These are phyloP conservation scores for Pyrus hybrid DNA, from an alignment of 331 rosid genomes.

Conservation along the genomic window DNA sequence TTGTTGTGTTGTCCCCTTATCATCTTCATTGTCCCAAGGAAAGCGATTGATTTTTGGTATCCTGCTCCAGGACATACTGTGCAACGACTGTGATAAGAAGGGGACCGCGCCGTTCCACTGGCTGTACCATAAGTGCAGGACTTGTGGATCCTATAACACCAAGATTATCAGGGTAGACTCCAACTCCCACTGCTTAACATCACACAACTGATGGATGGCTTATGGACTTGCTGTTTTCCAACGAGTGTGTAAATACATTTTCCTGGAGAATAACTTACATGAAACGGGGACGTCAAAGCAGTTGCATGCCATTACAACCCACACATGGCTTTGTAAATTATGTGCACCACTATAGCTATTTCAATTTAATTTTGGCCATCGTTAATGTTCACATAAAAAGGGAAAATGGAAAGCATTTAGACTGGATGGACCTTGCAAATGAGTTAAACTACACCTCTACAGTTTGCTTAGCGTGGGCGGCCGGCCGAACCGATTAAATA, in stretches of 20 bases:
- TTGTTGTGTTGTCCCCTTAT: background rate
- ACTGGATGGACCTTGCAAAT: too few relatives aligned
- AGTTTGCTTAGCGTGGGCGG: too few relatives aligned
- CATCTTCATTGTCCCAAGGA: background rate
- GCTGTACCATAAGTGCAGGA: constrained; percentile 40
- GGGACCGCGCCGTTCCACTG: constrained; percentile 45
- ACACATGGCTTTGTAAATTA: background rate
- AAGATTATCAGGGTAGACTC: constrained; percentile 26
- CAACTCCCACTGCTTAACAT: constrained; percentile 5
- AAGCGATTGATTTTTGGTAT: background rate
- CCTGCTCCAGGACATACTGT: constrained; percentile 32
- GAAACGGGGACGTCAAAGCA: too few relatives aligned
- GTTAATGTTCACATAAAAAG: background rate
- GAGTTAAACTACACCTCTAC: too few relatives aligned
- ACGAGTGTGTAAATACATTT: background rate
- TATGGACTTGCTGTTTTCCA: background rate
- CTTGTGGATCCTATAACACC: constrained; percentile 45
- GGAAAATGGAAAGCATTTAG: background rate
- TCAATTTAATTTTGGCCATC: background rate
- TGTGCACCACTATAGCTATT: background rate
- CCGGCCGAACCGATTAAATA: too few relatives aligned
- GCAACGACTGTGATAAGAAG: constrained; percentile 44
- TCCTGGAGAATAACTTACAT: background rate
- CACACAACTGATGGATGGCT: background rate
- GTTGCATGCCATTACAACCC: background rate